Evolutionary conservation across 225 moss, liverwort and hornwort species (phyloP), one percentile per base, ranked within the genome.

Genomic region (Rhytidiadelphus loreus): DNA sequence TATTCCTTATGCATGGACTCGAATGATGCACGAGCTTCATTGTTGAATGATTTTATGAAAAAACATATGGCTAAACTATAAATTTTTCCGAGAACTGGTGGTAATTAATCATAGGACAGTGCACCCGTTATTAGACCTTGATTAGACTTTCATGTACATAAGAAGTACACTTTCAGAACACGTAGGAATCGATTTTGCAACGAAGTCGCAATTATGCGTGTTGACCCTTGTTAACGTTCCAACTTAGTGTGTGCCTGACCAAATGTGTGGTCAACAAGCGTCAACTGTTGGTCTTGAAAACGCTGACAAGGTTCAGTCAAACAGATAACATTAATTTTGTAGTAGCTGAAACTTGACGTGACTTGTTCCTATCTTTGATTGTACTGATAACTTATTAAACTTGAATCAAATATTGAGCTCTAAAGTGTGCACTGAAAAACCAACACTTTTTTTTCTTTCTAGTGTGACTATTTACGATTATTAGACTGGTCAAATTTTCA

Each of bases 31-130:
- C 14, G 0, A 0, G 8, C 7, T 70, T 70, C 43, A 43, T 71
- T 28, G 43, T 43, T 43, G 16, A 71, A 43, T 43, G 16, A 43
- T 71, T 15, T 43, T 43, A 28, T 5, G 6, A 9, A 43, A 28
- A 43, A 16, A 1, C 16, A 43, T 26, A 26, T 16, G 16, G 43
- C 9, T 26, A 16, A 13, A 71, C 16, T 43, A 71, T 16, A 5
- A 25, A 70, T 23, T 39, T 41, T 69, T 69, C 24, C 4, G 4
- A 37, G 8, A 6, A 21, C 4, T 16, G 4, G 52, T 11, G 3
- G n/a, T n/a, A n/a, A n/a, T 8, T 8, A 70, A 41, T 25, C 2
- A 1, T 25, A 70, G 1, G 8, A 70, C 0, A 2, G 6, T 24
- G 28, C 16, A 9, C 41, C 41, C 41, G 25, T 41, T 5, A 41